Evolutionary conservation across 148 eudicot species (phyloP).

Genomic region (Rhododendron ferrugineum): DNA sequence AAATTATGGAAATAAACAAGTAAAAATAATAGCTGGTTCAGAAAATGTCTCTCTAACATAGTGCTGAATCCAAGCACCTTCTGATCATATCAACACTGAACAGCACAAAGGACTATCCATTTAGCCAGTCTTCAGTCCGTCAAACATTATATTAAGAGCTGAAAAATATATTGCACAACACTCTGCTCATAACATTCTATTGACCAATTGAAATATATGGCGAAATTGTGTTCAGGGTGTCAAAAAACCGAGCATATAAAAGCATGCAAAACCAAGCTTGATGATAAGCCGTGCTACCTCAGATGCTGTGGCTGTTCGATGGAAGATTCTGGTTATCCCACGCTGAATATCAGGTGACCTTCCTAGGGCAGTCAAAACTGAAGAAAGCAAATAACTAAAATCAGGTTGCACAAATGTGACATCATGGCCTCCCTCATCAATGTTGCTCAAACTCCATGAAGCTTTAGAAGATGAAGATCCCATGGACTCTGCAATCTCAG

Average conservation of each 20-base stretch:
- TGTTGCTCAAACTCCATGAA: conserved; percentile 22
- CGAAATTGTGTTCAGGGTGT: background rate
- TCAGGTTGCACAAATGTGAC: conserved; percentile 35
- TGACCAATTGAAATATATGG: background rate
- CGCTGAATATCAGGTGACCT: conserved; percentile 82
- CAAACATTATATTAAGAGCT: background rate
- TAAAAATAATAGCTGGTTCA: background rate
- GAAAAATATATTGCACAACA: background rate
- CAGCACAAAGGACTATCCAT: background rate
- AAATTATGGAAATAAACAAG: background rate
- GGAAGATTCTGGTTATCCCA: conserved; percentile 90
- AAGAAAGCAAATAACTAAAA: conserved; percentile 51
- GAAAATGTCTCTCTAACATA: background rate
- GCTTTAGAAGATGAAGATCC: conserved; percentile 33
- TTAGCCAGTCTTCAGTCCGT: background rate
- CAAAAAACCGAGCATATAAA: background rate
- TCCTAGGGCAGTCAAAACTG: conserved; percentile 60
- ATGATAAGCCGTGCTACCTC: conserved; percentile 48
- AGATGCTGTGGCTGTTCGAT: conserved; percentile 75
- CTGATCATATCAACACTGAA: background rate
- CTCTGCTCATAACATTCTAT: background rate
- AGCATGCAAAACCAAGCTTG: background rate
- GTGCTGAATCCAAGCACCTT: background rate
- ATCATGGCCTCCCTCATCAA: conserved; percentile 23
- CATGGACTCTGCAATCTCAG: conserved; percentile 78